Base-by-base conservation (phyloP, 768 basidiomycete genomes). In the Chalciporus pseudorubinellus region DNA sequence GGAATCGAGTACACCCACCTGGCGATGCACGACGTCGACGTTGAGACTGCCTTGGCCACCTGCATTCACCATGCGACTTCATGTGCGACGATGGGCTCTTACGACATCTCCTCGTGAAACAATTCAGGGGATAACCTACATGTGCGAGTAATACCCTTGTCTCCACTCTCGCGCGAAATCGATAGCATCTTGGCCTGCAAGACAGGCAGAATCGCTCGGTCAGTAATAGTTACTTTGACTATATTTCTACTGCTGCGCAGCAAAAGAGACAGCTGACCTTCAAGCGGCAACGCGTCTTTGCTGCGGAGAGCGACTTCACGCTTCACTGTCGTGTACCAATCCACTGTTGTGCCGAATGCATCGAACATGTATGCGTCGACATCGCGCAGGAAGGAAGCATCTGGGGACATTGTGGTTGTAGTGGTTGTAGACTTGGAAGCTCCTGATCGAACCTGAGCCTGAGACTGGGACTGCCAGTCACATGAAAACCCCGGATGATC, bases 121-220 rank as follows among this genome's bases (percentile, higher is more conserved):
- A n/a, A 36, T 16, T 16, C n/a, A 16, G 34, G 10, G 13, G 22
- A 24, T 24, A 57, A n/a, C 59, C 33, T 44, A 57, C 66, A 70
- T 52, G 55, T 64, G 49, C 6, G 24, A 26, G 24, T 51, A 57
- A 57, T 85, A 87, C 0, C 77, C 78, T 2, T 58, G 61, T 44
- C 84, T 72, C 84, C 84, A 87, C 55, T 81, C 77, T 38, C 71
- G 60, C 0, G 82, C 77, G 57, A 87, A 84, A 13, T 67, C 71
- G 28, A 13, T 26, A 4, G 65, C 58, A 11, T 63, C 55, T 26
- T 56, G 57, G 33, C 56, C 67, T 67, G 22, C 22, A 43, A 18
- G 6, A 21, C 7, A 19, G 44, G 38, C n/a, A n/a, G n/a, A n/a
- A 29, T 14, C 24, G 7, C 33, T 12, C 6, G 13, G 7, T 24